These are phyloP conservation scores for Peterozyma toletana DNA, from an alignment of 805 yeast species.

Conservation along the genomic window DNA sequence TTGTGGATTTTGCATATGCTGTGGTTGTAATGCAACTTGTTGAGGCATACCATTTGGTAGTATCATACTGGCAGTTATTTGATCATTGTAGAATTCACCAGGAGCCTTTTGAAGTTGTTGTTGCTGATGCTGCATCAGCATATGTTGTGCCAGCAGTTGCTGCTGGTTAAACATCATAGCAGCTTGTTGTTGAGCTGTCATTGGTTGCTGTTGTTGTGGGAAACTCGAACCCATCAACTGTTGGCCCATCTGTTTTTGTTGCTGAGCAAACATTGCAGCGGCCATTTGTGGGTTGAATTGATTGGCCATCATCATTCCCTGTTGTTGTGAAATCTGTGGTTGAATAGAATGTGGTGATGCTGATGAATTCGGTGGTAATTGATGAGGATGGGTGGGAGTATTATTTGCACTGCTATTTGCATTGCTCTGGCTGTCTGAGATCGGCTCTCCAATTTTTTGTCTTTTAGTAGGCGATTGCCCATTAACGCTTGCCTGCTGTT, in stretches of 20 bases:
- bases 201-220: constrained; percentile 9
- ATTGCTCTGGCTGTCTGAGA: not conserved
- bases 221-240: constrained; percentile 11
- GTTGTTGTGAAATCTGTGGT: constrained; percentile 7
- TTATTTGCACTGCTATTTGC: constrained; percentile 11
- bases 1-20: constrained; percentile 9
- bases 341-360: constrained; percentile 3
- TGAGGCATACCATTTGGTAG: constrained; percentile 27
- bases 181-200: constrained; percentile 9
- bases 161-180: constrained; percentile 8
- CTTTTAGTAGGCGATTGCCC: constrained; percentile 17
- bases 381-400: constrained; percentile 13
- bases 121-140: constrained; percentile 5
- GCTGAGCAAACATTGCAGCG: constrained; percentile 18
- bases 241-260: constrained; percentile 10
- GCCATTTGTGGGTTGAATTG: constrained; percentile 22
- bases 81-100: constrained; percentile 21
- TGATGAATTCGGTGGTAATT: constrained; percentile 4
- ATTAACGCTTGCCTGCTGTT: constrained; percentile 10
- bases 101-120: constrained; percentile 9
- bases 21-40: constrained; percentile 37
- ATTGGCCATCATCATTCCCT: constrained; percentile 20
- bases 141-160: constrained; percentile 4
- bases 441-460: constrained; percentile 12
- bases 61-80: constrained; percentile 3